A percentile compares a stretch with the other conserved stretches of the same genome.
Conservation (phyloP, 179 eudicot genomes). For the Patellifolia procumbens region DNA sequence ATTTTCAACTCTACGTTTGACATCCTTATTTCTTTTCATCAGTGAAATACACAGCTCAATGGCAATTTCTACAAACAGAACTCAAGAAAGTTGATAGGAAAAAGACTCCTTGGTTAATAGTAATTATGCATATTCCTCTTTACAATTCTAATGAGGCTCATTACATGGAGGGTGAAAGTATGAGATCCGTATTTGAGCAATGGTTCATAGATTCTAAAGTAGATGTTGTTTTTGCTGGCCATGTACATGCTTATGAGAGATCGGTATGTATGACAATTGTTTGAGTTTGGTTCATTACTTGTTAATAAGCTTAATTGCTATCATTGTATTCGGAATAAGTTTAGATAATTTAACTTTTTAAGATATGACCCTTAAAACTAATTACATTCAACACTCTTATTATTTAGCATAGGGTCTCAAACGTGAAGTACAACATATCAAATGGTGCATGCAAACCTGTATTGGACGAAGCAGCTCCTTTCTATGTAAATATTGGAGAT, state of each 20-base stretch:
- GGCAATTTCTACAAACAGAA: slow-evolving; percentile 60
- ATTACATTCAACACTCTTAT: no score
- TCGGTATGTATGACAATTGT: slow-evolving; percentile 47
- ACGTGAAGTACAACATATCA: slow-evolving; percentile 24
- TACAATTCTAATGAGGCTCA: slow-evolving; percentile 80
- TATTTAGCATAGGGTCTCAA: slow-evolving; percentile 26
- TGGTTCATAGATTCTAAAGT: slow-evolving; percentile 74
- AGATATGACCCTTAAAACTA: no score
- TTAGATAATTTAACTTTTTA: no score
- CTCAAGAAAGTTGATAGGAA: slow-evolving; percentile 66
- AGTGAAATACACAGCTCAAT: slow-evolving; percentile 89
- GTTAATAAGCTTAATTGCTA: no score
- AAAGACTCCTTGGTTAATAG: slow-evolving; percentile 92
- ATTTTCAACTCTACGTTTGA: slow-evolving; percentile 25
- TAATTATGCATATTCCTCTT: slow-evolving; percentile 76
- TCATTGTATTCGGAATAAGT: no score
- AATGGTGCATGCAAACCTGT: slow-evolving; percentile 15
- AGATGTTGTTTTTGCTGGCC: slow-evolving; percentile 78
- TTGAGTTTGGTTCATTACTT: no score
- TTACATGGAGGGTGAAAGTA: slow-evolving; percentile 89
- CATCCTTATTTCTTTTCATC: neutral
- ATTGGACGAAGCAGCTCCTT: slow-evolving; percentile 24
- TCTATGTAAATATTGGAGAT: slow-evolving; percentile 28
- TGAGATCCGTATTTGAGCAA: slow-evolving; percentile 65
- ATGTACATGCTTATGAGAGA: slow-evolving; percentile 93